These are phyloP conservation scores for Amphibolis antarctica DNA, from an alignment of 106 monocot genomes.

Conservation along the genomic window DNA sequence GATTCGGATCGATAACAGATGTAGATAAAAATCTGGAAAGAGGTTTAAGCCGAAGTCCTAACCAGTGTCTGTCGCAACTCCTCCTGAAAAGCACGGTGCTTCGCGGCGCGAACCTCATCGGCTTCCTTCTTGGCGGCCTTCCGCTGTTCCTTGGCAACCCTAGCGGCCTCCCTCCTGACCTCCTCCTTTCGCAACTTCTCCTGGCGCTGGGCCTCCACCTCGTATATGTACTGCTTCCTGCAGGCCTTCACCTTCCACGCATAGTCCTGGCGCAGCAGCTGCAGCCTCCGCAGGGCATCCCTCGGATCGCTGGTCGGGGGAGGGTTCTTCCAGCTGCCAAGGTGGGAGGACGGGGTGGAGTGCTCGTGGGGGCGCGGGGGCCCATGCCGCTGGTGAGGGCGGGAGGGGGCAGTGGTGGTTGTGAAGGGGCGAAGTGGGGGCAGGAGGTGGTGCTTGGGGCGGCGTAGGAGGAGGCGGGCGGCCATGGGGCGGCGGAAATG, in stretches of 20 bases:
- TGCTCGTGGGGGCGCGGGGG: slow-evolving; percentile 46
- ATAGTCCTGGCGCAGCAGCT: slow-evolving; percentile 52
- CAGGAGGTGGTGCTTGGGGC: background rate
- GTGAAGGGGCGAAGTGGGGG: background rate
- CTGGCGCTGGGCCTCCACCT: slow-evolving; percentile 47
- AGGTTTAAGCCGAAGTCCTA: background rate
- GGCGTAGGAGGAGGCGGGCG: background rate
- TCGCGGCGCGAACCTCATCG: slow-evolving; percentile 50
- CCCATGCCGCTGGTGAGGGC: background rate
- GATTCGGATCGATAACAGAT: no score
- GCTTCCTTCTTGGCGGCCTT: slow-evolving; percentile 70
- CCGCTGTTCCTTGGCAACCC: slow-evolving; percentile 53
- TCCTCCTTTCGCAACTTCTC: slow-evolving; percentile 65
- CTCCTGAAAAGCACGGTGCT: slow-evolving; percentile 52
- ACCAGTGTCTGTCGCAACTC: slow-evolving; percentile 75
- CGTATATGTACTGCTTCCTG: slow-evolving; percentile 58
- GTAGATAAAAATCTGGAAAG: background rate
- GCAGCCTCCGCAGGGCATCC: slow-evolving; percentile 53
- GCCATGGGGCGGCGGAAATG: background rate
- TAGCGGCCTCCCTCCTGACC: slow-evolving; percentile 53
- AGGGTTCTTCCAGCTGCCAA: slow-evolving; percentile 57
- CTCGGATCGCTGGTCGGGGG: slow-evolving; percentile 32
- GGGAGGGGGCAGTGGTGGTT: background rate
- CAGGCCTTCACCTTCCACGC: slow-evolving; percentile 52
- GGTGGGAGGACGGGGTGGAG: slow-evolving; percentile 29